Evolutionary conservation across 2,329 filamentous ascomycete genomes (phyloP), one percentile per base, ranked within the genome.

Genomic region (Helotiales sp.): DNA sequence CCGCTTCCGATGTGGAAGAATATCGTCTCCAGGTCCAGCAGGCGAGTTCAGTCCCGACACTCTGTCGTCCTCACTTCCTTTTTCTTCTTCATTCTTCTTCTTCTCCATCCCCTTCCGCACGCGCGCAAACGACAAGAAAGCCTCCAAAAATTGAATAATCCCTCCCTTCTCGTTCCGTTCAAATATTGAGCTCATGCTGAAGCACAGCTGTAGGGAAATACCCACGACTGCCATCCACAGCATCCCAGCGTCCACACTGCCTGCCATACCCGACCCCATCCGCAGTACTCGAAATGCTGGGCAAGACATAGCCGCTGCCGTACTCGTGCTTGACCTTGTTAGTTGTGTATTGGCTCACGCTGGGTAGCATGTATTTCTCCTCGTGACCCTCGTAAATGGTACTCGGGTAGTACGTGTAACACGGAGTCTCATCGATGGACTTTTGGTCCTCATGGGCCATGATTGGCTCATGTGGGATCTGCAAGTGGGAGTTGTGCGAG

Each of bases 221-320:
- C 28, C 75, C 75, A 54, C 73, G 74, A 5, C 69, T 70, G 34
- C 73, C 73, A 5, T 60, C 47, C 1, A 72, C 67, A 5, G 73
- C 75, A 49, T 78, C 76, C 73, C 75, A 78, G 13, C 75, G 66
- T n/a, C 77, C 74, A 69, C 76, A 78, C 54, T 73, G 69, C 49
- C 74, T 67, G 11, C 71, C 70, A 30, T 73, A 68, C 1, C 60
- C 65, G 24, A 28, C 7, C 6, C 34, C 13, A 22, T 28, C 49
- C 6, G 40, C n/a, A n/a, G 47, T 26, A 34, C 64, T 69, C 10
- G 65, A 61, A 30, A 75, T 57, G 40, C 72, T 73, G 6, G 73
- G 72, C 2, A 75, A 65, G 7, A 69, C 65, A 30, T 68, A 70
- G 2, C 72, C 69, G 6, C 59, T 60, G 34, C 47, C 57, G 43